Conservation (phyloP, 1,284 basidiomycete species). For the Macrocybe sp. region DNA sequence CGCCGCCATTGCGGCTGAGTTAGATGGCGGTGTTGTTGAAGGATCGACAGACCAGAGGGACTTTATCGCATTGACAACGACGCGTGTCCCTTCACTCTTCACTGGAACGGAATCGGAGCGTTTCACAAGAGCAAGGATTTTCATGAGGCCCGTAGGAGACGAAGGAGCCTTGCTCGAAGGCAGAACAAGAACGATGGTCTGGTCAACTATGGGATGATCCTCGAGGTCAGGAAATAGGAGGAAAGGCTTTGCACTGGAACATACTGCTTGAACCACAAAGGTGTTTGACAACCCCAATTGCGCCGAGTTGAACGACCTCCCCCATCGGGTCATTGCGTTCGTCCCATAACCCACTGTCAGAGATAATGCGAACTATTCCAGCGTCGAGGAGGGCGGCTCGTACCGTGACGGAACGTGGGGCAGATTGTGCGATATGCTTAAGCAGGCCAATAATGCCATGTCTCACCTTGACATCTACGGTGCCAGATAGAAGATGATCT, state of each 20-base stretch:
- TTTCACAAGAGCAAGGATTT: constrained; percentile 69
- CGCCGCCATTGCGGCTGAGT: constrained; percentile 9
- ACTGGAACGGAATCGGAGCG: constrained; percentile 82
- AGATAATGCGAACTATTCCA: constrained; percentile 57
- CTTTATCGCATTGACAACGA: constrained; percentile 80
- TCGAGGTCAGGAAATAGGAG: constrained; percentile 6
- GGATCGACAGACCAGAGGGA: constrained; percentile 58
- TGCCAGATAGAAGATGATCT: constrained; percentile 42
- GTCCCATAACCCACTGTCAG: constrained; percentile 68
- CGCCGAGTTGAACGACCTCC: constrained; percentile 82
- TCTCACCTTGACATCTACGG: constrained; percentile 74
- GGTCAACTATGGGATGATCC: constrained; percentile 46
- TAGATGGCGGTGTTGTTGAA: constrained; percentile 22
- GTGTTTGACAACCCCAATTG: constrained; percentile 87
- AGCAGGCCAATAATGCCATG: constrained; percentile 82
- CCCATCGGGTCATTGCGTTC: constrained; percentile 69
- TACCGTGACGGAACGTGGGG: constrained; percentile 55
- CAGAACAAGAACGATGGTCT: constrained; percentile 54
- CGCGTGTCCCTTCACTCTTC: constrained; percentile 85
- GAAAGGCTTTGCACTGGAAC: constrained; percentile 18
- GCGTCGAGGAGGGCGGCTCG: constrained; percentile 58
- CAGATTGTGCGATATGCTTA: constrained; percentile 79
- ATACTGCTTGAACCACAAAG: constrained; percentile 74
- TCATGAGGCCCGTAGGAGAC: constrained; percentile 47
- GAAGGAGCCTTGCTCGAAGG: constrained; percentile 27